Conservation (phyloP, 225 moss, liverwort and hornwort genomes). For the Bryum argenteum region DNA sequence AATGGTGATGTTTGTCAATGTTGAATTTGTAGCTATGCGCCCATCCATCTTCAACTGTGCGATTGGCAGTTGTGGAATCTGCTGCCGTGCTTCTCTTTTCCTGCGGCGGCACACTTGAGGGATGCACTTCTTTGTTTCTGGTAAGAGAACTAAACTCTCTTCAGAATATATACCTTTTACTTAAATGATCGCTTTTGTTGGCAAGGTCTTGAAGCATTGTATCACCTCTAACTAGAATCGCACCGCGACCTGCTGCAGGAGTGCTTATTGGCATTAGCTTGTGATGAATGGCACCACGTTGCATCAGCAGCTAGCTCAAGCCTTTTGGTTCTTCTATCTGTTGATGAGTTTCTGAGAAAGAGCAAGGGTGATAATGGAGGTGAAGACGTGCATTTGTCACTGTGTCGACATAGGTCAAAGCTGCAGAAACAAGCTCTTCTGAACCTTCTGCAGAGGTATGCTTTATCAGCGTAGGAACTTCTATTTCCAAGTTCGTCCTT, state of each 20-base stretch:
- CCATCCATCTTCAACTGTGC: constrained; percentile 83
- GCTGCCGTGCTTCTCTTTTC: constrained; percentile 72
- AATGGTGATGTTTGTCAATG: constrained; percentile 24
- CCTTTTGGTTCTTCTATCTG: constrained; percentile 52
- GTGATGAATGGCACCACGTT: constrained; percentile 90
- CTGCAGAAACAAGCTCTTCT: constrained; percentile 53
- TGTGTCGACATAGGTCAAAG: constrained; percentile 41
- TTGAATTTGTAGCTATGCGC: constrained; percentile 69
- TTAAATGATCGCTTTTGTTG: not conserved
- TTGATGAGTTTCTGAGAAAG: constrained; percentile 36
- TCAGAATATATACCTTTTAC: not conserved
- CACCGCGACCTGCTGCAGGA: constrained; percentile 58
- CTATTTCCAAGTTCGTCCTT: not conserved
- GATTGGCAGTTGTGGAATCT: constrained; percentile 83
- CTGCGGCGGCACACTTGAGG: constrained; percentile 70
- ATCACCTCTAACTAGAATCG: constrained; percentile 4
- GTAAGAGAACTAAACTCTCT: constrained; percentile 39
- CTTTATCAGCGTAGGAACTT: constrained; percentile 21
- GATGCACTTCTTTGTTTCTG: constrained; percentile 68
- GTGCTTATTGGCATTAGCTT: constrained; percentile 87
- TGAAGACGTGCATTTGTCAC: constrained; percentile 31
- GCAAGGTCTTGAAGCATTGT: constrained; percentile 7
- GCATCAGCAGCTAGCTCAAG: constrained; percentile 75
- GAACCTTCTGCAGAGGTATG: constrained; percentile 65
- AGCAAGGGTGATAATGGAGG: constrained; percentile 19